phyloP scores from a whole-genome alignment of 371 early-diverging fungal genomes.

The Mucor plumbeus region DNA sequence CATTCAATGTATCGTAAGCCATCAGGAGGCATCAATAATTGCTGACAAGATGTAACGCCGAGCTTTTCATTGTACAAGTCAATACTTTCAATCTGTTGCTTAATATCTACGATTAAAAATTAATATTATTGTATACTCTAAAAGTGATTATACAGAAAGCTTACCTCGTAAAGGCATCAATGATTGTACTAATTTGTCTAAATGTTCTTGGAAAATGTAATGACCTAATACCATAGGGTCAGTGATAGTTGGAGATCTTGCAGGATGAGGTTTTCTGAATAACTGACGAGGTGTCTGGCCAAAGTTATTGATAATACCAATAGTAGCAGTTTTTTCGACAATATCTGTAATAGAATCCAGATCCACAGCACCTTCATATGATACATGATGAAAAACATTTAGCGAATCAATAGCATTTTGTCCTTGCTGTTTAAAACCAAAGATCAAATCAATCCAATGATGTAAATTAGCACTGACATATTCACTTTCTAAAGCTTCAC shows the following conservation, averaged over 20 bases:
- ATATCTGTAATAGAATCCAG: conserved; percentile 88
- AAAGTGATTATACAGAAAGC: not conserved
- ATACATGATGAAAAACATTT: conserved; percentile 90
- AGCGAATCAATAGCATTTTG: conserved; percentile 79
- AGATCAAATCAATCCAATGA: conserved; percentile 91
- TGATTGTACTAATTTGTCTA: conserved; percentile 64
- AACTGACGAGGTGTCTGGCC: conserved; percentile 92
- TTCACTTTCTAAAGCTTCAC: conserved; percentile 91
- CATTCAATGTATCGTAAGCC: conserved; percentile 73
- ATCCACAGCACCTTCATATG: conserved; percentile 92
- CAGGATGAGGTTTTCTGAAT: conserved; percentile 81
- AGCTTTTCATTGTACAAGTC: conserved; percentile 53
- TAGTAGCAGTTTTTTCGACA: conserved; percentile 87
- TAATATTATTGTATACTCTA: not conserved
- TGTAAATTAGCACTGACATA: conserved; percentile 85
- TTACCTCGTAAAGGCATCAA: conserved; percentile 60
- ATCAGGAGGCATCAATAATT: conserved; percentile 61
- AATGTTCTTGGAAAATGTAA: conserved; percentile 57
- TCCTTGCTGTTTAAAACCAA: conserved; percentile 91
- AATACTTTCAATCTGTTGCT: conserved; percentile 60
- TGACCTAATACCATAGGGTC: conserved; percentile 45
- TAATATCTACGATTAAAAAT: conserved; percentile 46
- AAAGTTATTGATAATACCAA: conserved; percentile 94
- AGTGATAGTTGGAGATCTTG: conserved; percentile 39
- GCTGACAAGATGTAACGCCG: conserved; percentile 56